Evolutionary conservation across 352 stramenopile species (phyloP).

Genomic region (Peronosclerospora sorghi): DNA sequence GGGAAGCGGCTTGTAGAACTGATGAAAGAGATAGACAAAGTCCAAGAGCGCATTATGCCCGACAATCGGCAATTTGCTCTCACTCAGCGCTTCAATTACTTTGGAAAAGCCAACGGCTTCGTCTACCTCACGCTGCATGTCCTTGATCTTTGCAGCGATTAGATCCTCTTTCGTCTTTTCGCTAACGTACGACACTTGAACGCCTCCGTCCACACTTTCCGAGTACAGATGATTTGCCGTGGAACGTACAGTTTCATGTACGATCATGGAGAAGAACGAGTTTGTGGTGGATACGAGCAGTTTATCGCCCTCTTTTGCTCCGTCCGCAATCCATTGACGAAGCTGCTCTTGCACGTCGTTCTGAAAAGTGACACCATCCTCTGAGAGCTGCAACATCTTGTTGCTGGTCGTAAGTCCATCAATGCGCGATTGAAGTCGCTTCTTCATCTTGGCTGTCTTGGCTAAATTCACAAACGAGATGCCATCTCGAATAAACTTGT

Average conservation of each 20-base stretch:
- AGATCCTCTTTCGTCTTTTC: constrained; percentile 57
- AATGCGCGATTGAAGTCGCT: constrained; percentile 42
- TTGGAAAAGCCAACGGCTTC: constrained; percentile 65
- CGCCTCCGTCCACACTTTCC: constrained; percentile 26
- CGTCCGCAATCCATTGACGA: constrained; percentile 37
- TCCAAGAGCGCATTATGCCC: constrained; percentile 79
- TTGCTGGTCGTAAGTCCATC: constrained; percentile 46
- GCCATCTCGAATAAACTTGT: constrained; percentile 78
- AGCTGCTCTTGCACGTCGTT: constrained; percentile 35
- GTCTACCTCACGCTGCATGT: constrained; percentile 52
- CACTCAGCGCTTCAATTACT: constrained; percentile 61
- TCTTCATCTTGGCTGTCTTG: constrained; percentile 38
- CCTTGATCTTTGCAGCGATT: constrained; percentile 33
- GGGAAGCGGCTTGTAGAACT: constrained; percentile 75
- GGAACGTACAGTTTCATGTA: constrained; percentile 45
- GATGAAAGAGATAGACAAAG: constrained; percentile 77
- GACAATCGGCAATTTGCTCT: constrained; percentile 65
- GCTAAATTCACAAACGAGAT: constrained; percentile 63
- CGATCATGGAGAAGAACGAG: constrained; percentile 65
- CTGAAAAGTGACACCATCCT: constrained; percentile 33
- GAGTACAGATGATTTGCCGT: constrained; percentile 60
- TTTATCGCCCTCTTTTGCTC: constrained; percentile 40
- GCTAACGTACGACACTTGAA: constrained; percentile 52
- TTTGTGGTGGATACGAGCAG: constrained; percentile 46
- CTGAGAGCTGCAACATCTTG: constrained; percentile 42